Base-by-base conservation (phyloP, 2,329 filamentous ascomycete species). In the Cladosporium sp. region DNA sequence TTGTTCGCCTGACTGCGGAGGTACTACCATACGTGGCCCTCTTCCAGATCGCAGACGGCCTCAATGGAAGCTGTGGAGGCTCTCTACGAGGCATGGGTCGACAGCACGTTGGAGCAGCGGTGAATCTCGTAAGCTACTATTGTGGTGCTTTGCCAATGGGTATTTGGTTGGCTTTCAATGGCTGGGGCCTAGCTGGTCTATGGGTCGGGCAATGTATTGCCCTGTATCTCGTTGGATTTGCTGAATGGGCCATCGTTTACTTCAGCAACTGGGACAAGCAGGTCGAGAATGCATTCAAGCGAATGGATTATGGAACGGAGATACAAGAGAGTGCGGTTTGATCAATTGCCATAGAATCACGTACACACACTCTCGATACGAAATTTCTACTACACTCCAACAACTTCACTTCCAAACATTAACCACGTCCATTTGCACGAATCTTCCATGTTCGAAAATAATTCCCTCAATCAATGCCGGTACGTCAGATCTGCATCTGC, bases 41-140 rank as follows among this genome's bases (percentile, higher is more conserved):
- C 2, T 95, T 95, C 69, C 89, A 95, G 71, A 91, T 95, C 53
- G 89, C 89, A 0, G 89, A 95, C 64, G 90, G 89, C 0, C 71
- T 95, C 29, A 93, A 93, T 61, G 89, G 89, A 1, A 87, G 83
- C 53, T 95, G 89, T 63, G 89, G 90, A 1, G 89, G 90, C 1
- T 82, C 83, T 17, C 70, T 95, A 12, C 73, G 89, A 56, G 90
- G 89, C 0, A 93, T 92, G 88, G 90, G 89, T 2, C 74, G 87
- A 49, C 89, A 95, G 68, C 89, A 91, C 75, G 79, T 95, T 43
- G 90, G 90, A 12, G 89, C 89, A 1, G 72, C 83, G 1, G 88
- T 95, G 47, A 95, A 95, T 65, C 74, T 91, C 13, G 68, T 91
- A 15, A 89, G 85, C 64, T 95, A 95, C 68, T 95, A 95, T 66